Evolutionary conservation across 2,329 filamentous ascomycete genomes (phyloP).

Genomic region (Cladobotryum mycophilum): DNA sequence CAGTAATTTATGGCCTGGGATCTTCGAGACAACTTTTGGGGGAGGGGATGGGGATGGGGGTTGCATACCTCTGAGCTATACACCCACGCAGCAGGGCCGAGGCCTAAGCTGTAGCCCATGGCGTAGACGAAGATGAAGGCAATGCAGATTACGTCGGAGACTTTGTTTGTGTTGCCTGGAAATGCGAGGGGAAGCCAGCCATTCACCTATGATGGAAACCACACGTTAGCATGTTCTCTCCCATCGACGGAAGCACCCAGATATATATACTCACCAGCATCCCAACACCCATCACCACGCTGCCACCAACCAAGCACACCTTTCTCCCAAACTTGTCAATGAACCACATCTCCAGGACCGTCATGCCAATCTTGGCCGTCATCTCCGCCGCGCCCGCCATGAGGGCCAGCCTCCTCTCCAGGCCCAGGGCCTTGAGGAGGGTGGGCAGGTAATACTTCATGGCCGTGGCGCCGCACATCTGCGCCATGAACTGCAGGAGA

Average conservation of each 20-base stretch:
- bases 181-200: constrained; percentile 46
- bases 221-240: too few relatives aligned
- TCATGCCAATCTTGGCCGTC: constrained; percentile 51
- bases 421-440: constrained; percentile 45
- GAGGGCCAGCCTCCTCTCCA: constrained; percentile 41
- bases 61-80: constrained; percentile 49
- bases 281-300: constrained; percentile 45
- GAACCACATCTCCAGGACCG: constrained; percentile 49
- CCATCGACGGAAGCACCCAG: too few relatives aligned
- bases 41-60: too few relatives aligned
- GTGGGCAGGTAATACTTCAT: constrained; percentile 56
- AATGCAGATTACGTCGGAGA: constrained; percentile 45
- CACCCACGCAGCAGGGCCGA: constrained; percentile 52
- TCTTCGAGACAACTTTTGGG: not conserved
- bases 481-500: constrained; percentile 53
- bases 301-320: constrained; percentile 42
- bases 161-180: constrained; percentile 41
- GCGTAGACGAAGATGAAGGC: constrained; percentile 54
- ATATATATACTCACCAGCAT: constrained; percentile 38
- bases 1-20: not conserved
- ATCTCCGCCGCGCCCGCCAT: constrained; percentile 51
- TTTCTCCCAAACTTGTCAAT: constrained; percentile 48
- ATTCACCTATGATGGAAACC: constrained; percentile 38
- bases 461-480: constrained; percentile 53
- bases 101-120: constrained; percentile 51